Base-by-base conservation (phyloP, 495 filamentous ascomycete species). In the Hyaloscypha bicolor region DNA sequence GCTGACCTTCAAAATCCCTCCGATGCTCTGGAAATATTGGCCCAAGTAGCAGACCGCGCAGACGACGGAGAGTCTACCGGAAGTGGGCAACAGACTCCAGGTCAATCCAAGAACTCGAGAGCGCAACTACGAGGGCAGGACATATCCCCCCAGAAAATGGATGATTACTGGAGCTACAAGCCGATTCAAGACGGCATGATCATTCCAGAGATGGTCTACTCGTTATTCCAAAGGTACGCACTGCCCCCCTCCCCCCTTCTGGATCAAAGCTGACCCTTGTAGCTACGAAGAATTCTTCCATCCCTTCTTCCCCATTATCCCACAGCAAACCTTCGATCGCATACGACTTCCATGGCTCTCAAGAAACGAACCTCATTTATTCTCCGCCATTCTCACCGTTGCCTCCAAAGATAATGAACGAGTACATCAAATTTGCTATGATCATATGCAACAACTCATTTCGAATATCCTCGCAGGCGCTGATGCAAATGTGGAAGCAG, bases 321-420 rank as follows among this genome's bases (percentile, higher is more conserved):
- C 85, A 0, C 77, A 78, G 19, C 79, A 80, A 55, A 83, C 85
- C 37, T 86, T 90, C 57, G 77, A 84, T 45, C 77, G 80, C 30
- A 63, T 72, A 8, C 78, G 79, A 32, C 73, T 74, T 35, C 69
- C 87, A 8, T 79, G 82, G 55, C 74, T 81, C 12, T 86, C 83
- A 19, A 73, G 72, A 1, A 80, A 81, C 52, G 86, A 90, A 71
- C 84, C 82, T 57, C 83, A 89, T 68, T 73, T 90, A 1, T 80
- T 90, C 14, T 88, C 87, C 0, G 86, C 87, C 0, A 83, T 90
- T 6, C 76, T 90, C 9, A 86, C 87, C 2, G 85, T 90, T 53
- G 82, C 87, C 2, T 87, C 86, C 0, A 86, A 88, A 69, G 86
- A 90, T 64, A 71, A 88, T 31, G 79, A 83, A 31, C 75, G 84